Base-by-base conservation (phyloP, 2,329 filamentous ascomycete species). In the Aspergillus pseudoterreus region DNA sequence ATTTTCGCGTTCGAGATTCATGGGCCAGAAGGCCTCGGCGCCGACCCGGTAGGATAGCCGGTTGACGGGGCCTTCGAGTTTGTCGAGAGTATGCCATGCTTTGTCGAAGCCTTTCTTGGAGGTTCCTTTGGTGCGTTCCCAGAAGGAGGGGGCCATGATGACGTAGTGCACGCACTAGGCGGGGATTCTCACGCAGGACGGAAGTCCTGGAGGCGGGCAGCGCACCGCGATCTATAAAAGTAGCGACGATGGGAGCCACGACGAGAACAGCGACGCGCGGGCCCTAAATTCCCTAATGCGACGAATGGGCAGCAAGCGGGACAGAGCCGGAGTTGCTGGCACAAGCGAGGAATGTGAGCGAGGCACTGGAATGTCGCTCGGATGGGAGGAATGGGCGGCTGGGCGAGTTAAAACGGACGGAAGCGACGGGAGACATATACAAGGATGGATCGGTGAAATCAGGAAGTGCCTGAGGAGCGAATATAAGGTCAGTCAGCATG, bases 1-100 rank as follows among this genome's bases (percentile, higher is more conserved):
- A 71, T 87, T 88, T 77, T 96, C 92, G 60, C 87, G 86, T 68
- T 96, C 92, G 47, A 96, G 77, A 1, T 86, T 87, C 30, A 88
- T 87, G 3, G 90, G 90, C 88, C 88, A 94, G 64, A 92, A 92
- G 21, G 87, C 85, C 68, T 95, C 90, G 27, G 80, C 81, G 52
- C 90, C 90, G 35, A 95, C 77, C 71, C 87, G 90, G 72, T 95
- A 90, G 14, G 86, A 89, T 19, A 95, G 71, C 53, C 80, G 84
- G 67, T 95, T 95, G 64, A 95, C 85, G 2, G 90, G 90, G 2
- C 81, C 78, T 53, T 88, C 87, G 10, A 87, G 75, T 65, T 87
- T 87, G 71, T 88, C 85, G 45, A 84, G 77, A 59, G 79, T 79
- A 44, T 76, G 77, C 78, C 84, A 91, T 52, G 85, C 80, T 65